These are phyloP conservation scores for Pelargonium fulgidum DNA, from an alignment of 441 rosid species.

Conservation along the genomic window DNA sequence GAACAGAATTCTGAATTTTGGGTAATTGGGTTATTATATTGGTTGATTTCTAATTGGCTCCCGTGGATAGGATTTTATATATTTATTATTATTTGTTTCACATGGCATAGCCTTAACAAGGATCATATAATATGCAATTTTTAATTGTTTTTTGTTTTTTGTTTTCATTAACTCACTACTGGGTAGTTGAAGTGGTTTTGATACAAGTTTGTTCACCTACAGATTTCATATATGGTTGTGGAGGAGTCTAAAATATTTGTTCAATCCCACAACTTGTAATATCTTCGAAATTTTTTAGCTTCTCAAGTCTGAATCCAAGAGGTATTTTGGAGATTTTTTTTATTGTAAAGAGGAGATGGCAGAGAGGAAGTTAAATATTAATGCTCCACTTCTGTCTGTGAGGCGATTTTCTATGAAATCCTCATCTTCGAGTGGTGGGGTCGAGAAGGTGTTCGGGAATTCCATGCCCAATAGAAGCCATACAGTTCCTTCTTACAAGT, in stretches of 20 bases:
- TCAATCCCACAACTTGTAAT: background rate
- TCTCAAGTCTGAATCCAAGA: conserved; percentile 13
- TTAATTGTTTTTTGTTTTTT: background rate
- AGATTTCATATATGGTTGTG: background rate
- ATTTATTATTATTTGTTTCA: background rate
- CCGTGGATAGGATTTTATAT: background rate
- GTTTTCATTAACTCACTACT: too few relatives aligned
- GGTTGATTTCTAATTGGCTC: background rate
- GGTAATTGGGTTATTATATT: background rate
- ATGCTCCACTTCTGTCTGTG: conserved; percentile 72
- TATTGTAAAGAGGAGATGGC: conserved; percentile 42
- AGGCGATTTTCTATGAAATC: conserved; percentile 40
- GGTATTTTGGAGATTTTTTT: conserved; percentile 12
- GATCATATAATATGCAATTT: conserved; percentile 1
- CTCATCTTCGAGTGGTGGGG: conserved; percentile 24
- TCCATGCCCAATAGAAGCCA: conserved; percentile 22
- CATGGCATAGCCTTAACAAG: background rate
- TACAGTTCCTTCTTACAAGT: too few relatives aligned
- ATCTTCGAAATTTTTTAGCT: background rate
- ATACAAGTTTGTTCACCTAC: background rate
- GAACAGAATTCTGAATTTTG: background rate
- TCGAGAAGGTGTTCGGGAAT: conserved; percentile 26
- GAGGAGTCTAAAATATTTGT: background rate
- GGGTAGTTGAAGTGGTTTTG: background rate
- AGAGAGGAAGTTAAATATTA: conserved; percentile 61